Evolutionary conservation across 805 yeast genomes (phyloP), one percentile per base, ranked within the genome.

Genomic region (Phaffomyces antillensis): DNA sequence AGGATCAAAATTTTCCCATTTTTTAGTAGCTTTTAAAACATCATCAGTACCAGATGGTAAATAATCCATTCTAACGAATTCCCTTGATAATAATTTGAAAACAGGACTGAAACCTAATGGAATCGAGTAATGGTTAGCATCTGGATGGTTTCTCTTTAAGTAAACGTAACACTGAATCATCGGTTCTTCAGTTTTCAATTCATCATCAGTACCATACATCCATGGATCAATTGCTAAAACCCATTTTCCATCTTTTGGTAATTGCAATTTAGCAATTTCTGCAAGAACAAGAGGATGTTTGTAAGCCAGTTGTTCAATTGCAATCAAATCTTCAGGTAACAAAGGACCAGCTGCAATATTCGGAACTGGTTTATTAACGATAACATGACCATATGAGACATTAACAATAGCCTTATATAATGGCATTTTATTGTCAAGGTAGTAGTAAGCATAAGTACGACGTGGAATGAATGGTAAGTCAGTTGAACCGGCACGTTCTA

Each of bases 71-170:
- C 36, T 16, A 16, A 10, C 23, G 24, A 9, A 34, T 16, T 34
- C 18, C 18, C 17, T 18, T 17, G 20, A 34, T 34, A 34, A 34
- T 17, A 34, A 17, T 17, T 34, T 12, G 18, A 17, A 34, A 17
- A 84, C 86, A 4, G 89, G 89, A 10, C 86, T 77, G 60, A 83
- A 82, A 56, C 77, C 79, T 55, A 83, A 71, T 17, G 91, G 91
- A 50, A 76, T 69, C 8, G 89, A 81, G 64, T 84, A 84, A 61
- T 83, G 88, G 68, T 83, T 83, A 6, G 86, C 79, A 62, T 83
- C 86, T 40, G 77, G 61, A 67, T 86, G 85, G 58, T 76, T 28
- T 28, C 64, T 51, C 84, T 16, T 11, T 11, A 77, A 46, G 76
- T 79, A 58, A 85, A 83, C 80, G 70, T 80, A 82, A 62, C 81